Evolutionary conservation across 192 early-diverging fungal species (phyloP).

Genomic region (Mortierella hygrophila): DNA sequence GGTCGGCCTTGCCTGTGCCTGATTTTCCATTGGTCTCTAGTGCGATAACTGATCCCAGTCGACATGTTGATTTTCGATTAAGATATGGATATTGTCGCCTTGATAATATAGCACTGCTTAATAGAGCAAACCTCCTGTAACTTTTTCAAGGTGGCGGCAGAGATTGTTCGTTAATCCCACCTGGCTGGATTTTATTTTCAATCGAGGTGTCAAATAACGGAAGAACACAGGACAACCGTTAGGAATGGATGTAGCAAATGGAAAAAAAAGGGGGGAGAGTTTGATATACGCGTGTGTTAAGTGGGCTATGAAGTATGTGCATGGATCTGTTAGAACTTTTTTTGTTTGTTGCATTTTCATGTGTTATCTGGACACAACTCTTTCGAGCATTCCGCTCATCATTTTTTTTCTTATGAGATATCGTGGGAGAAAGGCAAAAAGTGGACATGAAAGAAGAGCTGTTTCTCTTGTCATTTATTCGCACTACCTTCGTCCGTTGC

Average conservation of each 20-base stretch:
- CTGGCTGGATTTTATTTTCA: too few species aligned
- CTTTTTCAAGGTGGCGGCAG: too few species aligned
- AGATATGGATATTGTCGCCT: too few species aligned
- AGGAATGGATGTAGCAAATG: neutral
- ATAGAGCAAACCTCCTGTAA: too few species aligned
- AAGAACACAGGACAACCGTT: neutral
- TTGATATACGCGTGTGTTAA: neutral
- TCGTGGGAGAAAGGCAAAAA: neutral
- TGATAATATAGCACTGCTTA: too few species aligned
- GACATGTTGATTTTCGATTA: too few species aligned
- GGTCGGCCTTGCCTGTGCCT: slow-evolving; percentile 6
- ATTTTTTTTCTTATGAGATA: neutral
- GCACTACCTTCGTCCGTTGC: too few species aligned
- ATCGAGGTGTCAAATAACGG: neutral
- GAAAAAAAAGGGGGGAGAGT: neutral
- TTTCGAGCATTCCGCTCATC: neutral
- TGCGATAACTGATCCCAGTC: too few species aligned
- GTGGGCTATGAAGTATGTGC: neutral
- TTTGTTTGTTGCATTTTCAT: neutral
- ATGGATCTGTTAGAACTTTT: neutral
- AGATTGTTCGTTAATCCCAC: too few species aligned
- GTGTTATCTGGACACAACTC: neutral
- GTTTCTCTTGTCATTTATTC: neutral
- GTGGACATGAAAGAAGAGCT: neutral
- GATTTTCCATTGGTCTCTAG: neutral